These are phyloP conservation scores for Chlamydomonas eustigma DNA, from an alignment of 139 green algal species.

Conservation along the genomic window DNA sequence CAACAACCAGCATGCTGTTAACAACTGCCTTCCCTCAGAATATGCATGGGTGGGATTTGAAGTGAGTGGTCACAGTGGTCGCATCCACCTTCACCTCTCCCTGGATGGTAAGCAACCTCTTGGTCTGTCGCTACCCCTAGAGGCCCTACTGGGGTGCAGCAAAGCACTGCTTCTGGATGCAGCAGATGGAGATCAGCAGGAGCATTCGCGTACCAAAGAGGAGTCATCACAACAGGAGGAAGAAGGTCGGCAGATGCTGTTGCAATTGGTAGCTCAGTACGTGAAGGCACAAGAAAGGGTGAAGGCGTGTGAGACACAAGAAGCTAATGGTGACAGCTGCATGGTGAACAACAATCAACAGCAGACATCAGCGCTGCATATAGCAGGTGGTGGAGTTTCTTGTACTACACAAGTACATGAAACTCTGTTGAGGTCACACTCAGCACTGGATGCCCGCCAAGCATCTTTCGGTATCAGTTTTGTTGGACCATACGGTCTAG, in stretches of 20 bases:
- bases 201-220: not conserved
- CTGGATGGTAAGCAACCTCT: slow-evolving; percentile 56
- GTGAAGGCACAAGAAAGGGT: slow-evolving; percentile 13
- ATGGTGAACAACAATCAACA: too few species aligned
- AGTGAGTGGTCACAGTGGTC: slow-evolving; percentile 62
- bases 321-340: too few species aligned
- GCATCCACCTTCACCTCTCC: slow-evolving; percentile 71
- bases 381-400: not conserved
- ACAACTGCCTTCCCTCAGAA: too few species aligned
- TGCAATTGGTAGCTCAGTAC: slow-evolving; percentile 7
- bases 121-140: slow-evolving; percentile 65
- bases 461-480: slow-evolving; percentile 35
- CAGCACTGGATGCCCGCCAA: too few species aligned
- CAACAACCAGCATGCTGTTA: too few species aligned
- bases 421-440: too few species aligned
- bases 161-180: slow-evolving; percentile 11
- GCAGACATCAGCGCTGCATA: not conserved
- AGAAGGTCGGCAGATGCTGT: not conserved
- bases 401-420: not conserved
- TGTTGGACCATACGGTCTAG: slow-evolving; percentile 42
- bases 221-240: not conserved
- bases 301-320: too few species aligned
- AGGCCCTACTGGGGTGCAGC: slow-evolving; percentile 43
- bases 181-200: slow-evolving; percentile 8
- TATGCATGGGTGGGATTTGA: slow-evolving; percentile 31